phyloP scores from a whole-genome alignment of 331 rosid species.

The Rhamnella rubrinervis region DNA sequence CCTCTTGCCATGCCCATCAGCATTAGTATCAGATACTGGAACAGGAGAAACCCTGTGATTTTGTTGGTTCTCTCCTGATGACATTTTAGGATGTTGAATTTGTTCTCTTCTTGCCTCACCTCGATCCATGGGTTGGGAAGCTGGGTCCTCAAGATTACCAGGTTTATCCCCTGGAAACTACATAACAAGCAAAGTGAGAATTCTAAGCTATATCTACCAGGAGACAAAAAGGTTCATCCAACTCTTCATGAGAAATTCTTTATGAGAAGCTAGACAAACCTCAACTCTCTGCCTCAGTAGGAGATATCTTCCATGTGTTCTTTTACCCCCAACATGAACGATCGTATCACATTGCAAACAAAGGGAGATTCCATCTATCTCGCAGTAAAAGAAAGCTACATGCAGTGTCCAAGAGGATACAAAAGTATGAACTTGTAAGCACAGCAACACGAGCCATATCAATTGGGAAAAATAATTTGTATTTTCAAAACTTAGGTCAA shows the following conservation, averaged over 20 bases:
- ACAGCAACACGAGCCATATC: conserved; percentile 9
- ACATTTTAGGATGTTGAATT: conserved; percentile 43
- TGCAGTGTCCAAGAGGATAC: conserved; percentile 25
- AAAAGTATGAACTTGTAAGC: conserved; percentile 21
- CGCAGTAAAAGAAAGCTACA: conserved; percentile 98
- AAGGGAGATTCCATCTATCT: conserved; percentile 89
- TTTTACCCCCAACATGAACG: conserved; percentile 98
- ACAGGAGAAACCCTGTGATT: conserved; percentile 54
- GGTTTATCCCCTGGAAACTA: conserved; percentile 96
- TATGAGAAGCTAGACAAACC: conserved; percentile 47
- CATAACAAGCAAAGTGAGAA: conserved; percentile 25
- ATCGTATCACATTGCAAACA: conserved; percentile 96
- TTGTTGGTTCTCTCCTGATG: conserved; percentile 57
- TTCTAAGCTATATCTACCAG: background rate
- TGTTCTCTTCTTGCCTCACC: conserved; percentile 58
- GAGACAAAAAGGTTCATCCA: background rate
- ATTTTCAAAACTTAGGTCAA: background rate
- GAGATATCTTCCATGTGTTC: conserved; percentile 95
- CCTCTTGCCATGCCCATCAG: conserved; percentile 57
- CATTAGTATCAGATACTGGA: conserved; percentile 42
- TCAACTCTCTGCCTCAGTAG: conserved; percentile 91
- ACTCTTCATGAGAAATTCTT: conserved; percentile 1
- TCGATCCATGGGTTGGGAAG: conserved; percentile 44
- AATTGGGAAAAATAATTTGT: background rate
- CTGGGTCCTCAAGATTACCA: conserved; percentile 39